A percentile compares a stretch with the other conserved stretches of the same genome.
These are phyloP conservation scores for Xylaria polymorpha DNA, from an alignment of 2,329 filamentous ascomycete genomes.

Conservation along the genomic window DNA sequence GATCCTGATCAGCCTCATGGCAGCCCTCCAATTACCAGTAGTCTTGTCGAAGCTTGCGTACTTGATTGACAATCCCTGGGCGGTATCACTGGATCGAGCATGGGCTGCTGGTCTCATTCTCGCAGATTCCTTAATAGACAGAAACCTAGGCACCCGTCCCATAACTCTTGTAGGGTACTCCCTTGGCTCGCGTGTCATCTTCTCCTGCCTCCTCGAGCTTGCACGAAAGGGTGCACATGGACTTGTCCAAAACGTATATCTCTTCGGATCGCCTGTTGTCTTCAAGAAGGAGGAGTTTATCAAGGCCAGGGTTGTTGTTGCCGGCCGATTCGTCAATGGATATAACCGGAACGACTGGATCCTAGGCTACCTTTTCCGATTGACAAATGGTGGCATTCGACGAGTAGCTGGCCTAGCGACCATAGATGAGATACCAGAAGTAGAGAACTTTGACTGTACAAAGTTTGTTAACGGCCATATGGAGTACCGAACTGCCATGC, in stretches of 20 bases:
- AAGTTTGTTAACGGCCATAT: slow-evolving; percentile 90
- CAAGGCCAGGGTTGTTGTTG: slow-evolving; percentile 82
- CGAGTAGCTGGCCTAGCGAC: slow-evolving; percentile 85
- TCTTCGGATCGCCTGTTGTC: slow-evolving; percentile 93
- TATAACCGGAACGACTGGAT: slow-evolving; percentile 98
- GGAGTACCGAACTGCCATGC: slow-evolving; percentile 95
- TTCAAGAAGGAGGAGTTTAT: slow-evolving; percentile 92
- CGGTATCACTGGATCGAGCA: slow-evolving; percentile 91
- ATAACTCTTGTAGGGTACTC: slow-evolving; percentile 96
- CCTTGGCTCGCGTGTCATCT: slow-evolving; percentile 90
- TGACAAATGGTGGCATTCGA: slow-evolving; percentile 92
- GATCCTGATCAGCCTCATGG: slow-evolving; percentile 89
- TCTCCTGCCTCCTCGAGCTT: slow-evolving; percentile 88
- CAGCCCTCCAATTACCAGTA: slow-evolving; percentile 89
- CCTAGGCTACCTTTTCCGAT: slow-evolving; percentile 91
- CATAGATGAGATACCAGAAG: slow-evolving; percentile 78
- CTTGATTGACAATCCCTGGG: slow-evolving; percentile 98
- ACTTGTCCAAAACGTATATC: slow-evolving; percentile 91
- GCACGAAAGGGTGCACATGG: slow-evolving; percentile 85
- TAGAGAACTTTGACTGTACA: slow-evolving; percentile 92
- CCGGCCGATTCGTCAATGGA: slow-evolving; percentile 94
- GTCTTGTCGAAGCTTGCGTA: slow-evolving; percentile 94
- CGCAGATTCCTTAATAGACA: slow-evolving; percentile 91
- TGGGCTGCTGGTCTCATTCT: slow-evolving; percentile 90
- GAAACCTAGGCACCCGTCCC: slow-evolving; percentile 89